Base-by-base conservation (phyloP, 2,329 filamentous ascomycete species). In the Exophiala sideris region DNA sequence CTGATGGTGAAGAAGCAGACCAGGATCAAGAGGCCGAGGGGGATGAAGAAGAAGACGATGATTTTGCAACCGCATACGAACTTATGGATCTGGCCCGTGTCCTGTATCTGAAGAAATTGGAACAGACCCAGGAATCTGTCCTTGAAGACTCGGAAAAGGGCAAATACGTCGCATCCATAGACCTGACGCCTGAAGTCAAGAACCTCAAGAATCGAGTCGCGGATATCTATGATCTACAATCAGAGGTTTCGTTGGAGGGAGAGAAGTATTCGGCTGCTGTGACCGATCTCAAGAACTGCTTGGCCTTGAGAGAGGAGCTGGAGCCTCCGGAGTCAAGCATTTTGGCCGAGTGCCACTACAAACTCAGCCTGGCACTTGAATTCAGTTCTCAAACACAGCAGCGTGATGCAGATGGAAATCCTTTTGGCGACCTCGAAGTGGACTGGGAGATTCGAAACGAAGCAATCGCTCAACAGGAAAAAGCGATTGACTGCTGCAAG, bases 211-310 rank as follows among this genome's bases (percentile, higher is more conserved):
- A 95, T 71, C 85, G 90, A 52, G 81, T 97, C 33, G 90, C 90
- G 57, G 94, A 99, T 68, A 95, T 90, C 7, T 90, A 96, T 69
- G 91, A 96, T 68, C 81, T 96, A 52, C 87, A 97, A 58, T 89
- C 91, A 8, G 94, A 99, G 72, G 96, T 99, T 58, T 95, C 88
- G n/a, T 79, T 99, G 24, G 94, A 99, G 74, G 96, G 94, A 63
- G 94, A 97, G 73, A 86, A 88, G 76, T 99, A 96, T 68, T 79
- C 83, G 39, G 86, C 89, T 62, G 92, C 94, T n/a, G 88, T 96
- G 49, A 80, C 84, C 44, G 94, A 99, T 71, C 84, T 89, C 48
- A 85, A 84, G 63, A 83, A 86, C 11, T 85, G 91, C 1, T 81
- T 97, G 45, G 81, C 82, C 38, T 82, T 95, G 65, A 95, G 95